Evolutionary conservation across 1,139 yeast species (phyloP), one percentile per base, ranked within the genome.

Genomic region (Meyerozyma sp.): DNA sequence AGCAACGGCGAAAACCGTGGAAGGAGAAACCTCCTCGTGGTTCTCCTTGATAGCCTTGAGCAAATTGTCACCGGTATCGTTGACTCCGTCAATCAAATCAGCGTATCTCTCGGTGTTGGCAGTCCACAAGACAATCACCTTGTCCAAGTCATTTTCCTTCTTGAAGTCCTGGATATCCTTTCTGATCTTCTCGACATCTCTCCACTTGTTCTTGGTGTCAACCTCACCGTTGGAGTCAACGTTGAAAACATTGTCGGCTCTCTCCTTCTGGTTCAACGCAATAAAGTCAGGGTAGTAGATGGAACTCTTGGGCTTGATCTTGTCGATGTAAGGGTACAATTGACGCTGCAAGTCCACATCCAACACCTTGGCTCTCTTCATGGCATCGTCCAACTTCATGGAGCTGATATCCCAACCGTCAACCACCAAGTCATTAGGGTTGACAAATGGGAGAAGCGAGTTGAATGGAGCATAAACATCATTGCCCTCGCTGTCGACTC

Each of bases 21-120:
- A 87, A 50, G 97, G 97, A 40, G 96, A 79, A 53, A 91, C 79
- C 70, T 91, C 97, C 35, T 68, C 75, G 62, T 91, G 96, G 58
- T 86, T 88, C 40, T 64, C 66, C 70, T 88, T 89, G 65, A 90
- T 82, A 32, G 96, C 65, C 49, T 75, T 70, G 56, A 91, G 57
- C 62, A 91, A 71, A 67, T 87, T 86, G 41, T 86, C 95, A 44
- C 89, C 82, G 39, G 94, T 86, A 64, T 91, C 97, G 62, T 91
- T 89, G 53, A 91, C 90, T 49, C 95, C 94, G 18, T 76, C 71
- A 42, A 82, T 66, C 44, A 91, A 62, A 36, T 86, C 93, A 42
- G 95, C 82, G 63, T 86, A 90, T 65, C 97, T 84, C 73, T 91
- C 98, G 48, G 98, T 91, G 71, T 91, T 91, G 49, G 98, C 98